Conservation (phyloP, 768 basidiomycete genomes). For the Leucocoprinus sp. region DNA sequence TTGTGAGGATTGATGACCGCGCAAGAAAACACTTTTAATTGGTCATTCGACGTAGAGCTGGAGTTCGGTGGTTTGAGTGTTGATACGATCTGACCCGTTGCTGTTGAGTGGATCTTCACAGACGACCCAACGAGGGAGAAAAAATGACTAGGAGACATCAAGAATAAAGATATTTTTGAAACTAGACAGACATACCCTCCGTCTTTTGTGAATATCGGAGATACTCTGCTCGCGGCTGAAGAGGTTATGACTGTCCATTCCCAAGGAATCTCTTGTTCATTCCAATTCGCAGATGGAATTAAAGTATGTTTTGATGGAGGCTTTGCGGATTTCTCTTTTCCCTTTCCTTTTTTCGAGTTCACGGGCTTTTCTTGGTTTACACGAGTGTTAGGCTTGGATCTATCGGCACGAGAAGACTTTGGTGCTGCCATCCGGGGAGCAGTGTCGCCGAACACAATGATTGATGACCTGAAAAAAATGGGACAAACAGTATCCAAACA, state of each 20-base stretch:
- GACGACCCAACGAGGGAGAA: constrained; percentile 77
- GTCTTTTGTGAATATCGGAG: constrained; percentile 82
- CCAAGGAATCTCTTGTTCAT: constrained; percentile 35
- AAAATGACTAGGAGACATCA: constrained; percentile 57
- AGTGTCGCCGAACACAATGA: constrained; percentile 5
- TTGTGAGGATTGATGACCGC: constrained; percentile 78
- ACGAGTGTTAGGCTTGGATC: background rate
- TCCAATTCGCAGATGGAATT: constrained; percentile 16
- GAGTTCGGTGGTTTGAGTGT: constrained; percentile 54
- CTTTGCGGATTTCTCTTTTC: constrained; percentile 29
- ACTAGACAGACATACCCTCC: constrained; percentile 49
- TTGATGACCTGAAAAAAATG: constrained; percentile 23
- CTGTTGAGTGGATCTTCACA: constrained; percentile 78
- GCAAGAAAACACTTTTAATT: constrained; percentile 56
- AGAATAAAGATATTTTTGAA: constrained; percentile 1
- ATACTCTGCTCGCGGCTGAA: constrained; percentile 49
- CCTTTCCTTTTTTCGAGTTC: constrained; percentile 39
- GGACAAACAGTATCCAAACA: constrained; percentile 28
- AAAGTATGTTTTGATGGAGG: constrained; percentile 12
- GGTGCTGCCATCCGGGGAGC: constrained; percentile 13
- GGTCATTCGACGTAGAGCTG: constrained; percentile 25
- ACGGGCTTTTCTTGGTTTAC: constrained; percentile 17
- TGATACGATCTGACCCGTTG: constrained; percentile 73
- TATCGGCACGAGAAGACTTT: constrained; percentile 13
- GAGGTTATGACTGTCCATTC: constrained; percentile 69